These are phyloP conservation scores for Aureoboletus auriporus DNA, from an alignment of 768 basidiomycete species.

Conservation along the genomic window DNA sequence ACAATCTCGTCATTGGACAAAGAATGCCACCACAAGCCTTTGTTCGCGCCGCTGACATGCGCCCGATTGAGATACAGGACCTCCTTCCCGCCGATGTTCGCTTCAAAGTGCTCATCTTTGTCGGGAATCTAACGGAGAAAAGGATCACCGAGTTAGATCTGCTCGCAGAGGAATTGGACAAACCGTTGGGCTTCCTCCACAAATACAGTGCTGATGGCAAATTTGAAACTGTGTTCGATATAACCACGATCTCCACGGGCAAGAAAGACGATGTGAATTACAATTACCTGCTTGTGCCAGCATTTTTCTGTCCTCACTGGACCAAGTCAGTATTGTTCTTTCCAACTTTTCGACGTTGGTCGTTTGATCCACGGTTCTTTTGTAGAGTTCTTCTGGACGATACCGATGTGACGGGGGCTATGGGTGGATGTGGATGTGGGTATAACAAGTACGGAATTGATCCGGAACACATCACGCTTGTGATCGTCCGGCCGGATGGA, in stretches of 20 bases:
- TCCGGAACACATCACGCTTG: slow-evolving; percentile 21
- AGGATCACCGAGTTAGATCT: slow-evolving; percentile 8
- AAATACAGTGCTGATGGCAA: slow-evolving; percentile 18
- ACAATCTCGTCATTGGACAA: slow-evolving; percentile 43
- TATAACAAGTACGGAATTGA: slow-evolving; percentile 50
- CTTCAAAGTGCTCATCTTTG: slow-evolving; percentile 48
- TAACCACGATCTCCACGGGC: slow-evolving; percentile 25
- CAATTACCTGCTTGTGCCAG: slow-evolving; percentile 30
- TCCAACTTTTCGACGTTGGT: not conserved
- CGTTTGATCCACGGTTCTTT: no score
- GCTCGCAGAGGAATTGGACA: slow-evolving; percentile 27
- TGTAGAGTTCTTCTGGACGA: slow-evolving; percentile 61
- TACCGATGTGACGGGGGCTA: slow-evolving; percentile 36
- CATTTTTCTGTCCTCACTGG: slow-evolving; percentile 36
- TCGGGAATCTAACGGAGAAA: slow-evolving; percentile 28
- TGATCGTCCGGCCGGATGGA: slow-evolving; percentile 38
- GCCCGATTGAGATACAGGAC: slow-evolving; percentile 48
- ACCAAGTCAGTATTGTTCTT: slow-evolving; percentile 32
- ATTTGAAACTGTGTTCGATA: slow-evolving; percentile 28
- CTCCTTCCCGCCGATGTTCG: slow-evolving; percentile 43
- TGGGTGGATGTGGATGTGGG: slow-evolving; percentile 54
- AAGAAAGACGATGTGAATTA: slow-evolving; percentile 33
- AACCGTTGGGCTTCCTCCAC: slow-evolving; percentile 23
- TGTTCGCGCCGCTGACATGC: slow-evolving; percentile 43
- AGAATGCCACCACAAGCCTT: slow-evolving; percentile 47